A percentile compares a stretch with the other conserved stretches of the same genome.
These are phyloP conservation scores for Eugenia klotzschiana DNA, from an alignment of 441 rosid species.

Conservation along the genomic window DNA sequence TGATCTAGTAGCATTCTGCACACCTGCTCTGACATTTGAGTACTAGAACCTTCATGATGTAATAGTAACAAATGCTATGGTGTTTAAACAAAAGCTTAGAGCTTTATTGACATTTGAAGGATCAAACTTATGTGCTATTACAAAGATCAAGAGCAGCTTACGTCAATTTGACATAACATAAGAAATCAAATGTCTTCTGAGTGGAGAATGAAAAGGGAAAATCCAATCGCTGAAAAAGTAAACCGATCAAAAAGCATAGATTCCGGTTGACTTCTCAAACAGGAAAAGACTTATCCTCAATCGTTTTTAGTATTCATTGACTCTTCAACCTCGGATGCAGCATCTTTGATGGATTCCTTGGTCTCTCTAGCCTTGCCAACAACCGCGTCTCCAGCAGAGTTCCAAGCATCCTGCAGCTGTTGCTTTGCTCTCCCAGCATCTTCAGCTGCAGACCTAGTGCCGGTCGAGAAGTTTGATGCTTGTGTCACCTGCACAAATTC, in stretches of 20 bases:
- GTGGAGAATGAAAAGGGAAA: neutral
- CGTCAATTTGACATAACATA: neutral
- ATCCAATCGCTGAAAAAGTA: neutral
- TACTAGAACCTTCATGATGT: neutral
- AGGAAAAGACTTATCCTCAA: neutral
- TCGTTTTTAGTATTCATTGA: slow-evolving; percentile 31
- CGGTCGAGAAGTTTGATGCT: neutral
- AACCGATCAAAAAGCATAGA: neutral
- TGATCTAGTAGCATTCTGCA: neutral
- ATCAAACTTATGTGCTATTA: neutral
- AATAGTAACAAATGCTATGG: neutral
- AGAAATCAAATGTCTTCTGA: neutral
- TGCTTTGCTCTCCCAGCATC: slow-evolving; percentile 20
- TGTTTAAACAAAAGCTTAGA: neutral
- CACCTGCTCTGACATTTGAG: neutral
- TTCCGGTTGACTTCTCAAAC: neutral
- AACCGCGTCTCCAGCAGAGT: slow-evolving; percentile 13
- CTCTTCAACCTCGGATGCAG: slow-evolving; percentile 27
- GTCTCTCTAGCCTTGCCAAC: slow-evolving; percentile 23
- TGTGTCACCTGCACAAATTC: neutral
- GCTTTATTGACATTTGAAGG: neutral
- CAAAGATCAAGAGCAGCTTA: neutral
- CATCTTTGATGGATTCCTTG: slow-evolving; percentile 28
- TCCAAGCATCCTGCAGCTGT: slow-evolving; percentile 26
- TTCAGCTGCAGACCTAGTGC: neutral